These are phyloP conservation scores for Ogataea wickerhamii DNA, from an alignment of 805 yeast genomes.

Conservation along the genomic window DNA sequence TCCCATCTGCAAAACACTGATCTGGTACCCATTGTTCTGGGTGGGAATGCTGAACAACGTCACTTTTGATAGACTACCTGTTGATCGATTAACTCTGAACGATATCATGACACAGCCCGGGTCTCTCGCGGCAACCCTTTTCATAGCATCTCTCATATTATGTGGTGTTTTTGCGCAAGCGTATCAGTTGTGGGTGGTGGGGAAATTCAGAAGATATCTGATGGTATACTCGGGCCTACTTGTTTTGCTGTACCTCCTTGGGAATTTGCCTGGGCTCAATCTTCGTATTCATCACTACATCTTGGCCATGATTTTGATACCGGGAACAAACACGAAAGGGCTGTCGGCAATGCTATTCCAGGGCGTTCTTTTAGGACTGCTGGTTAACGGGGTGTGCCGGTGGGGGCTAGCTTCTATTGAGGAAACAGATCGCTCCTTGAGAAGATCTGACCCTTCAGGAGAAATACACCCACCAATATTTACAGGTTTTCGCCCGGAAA, in stretches of 20 bases:
- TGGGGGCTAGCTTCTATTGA: constrained; percentile 94
- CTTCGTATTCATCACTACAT: constrained; percentile 79
- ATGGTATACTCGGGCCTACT: constrained; percentile 48
- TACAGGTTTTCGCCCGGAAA: constrained; percentile 28
- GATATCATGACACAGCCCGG: constrained; percentile 80
- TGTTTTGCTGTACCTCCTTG: constrained; percentile 41
- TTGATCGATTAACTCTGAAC: constrained; percentile 70
- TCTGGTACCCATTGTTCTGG: constrained; percentile 85
- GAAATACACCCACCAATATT: constrained; percentile 49
- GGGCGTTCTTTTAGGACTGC: constrained; percentile 78
- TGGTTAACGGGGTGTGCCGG: constrained; percentile 78
- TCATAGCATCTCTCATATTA: constrained; percentile 45
- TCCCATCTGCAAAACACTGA: constrained; percentile 40
- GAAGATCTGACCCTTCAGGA: constrained; percentile 72
- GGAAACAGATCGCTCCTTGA: constrained; percentile 64
- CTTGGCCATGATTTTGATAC: constrained; percentile 69
- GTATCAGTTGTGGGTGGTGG: constrained; percentile 73
- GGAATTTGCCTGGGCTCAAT: constrained; percentile 60
- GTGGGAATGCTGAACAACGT: constrained; percentile 79
- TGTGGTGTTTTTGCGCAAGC: constrained; percentile 70
- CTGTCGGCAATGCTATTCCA: constrained; percentile 70
- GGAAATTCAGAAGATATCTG: constrained; percentile 59
- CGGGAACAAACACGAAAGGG: constrained; percentile 80
- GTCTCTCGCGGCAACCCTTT: constrained; percentile 58
- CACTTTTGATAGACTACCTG: constrained; percentile 84